Evolutionary conservation across 2,329 filamentous ascomycete genomes (phyloP), one percentile per base, ranked within the genome.

Genomic region (Calonectria montana): DNA sequence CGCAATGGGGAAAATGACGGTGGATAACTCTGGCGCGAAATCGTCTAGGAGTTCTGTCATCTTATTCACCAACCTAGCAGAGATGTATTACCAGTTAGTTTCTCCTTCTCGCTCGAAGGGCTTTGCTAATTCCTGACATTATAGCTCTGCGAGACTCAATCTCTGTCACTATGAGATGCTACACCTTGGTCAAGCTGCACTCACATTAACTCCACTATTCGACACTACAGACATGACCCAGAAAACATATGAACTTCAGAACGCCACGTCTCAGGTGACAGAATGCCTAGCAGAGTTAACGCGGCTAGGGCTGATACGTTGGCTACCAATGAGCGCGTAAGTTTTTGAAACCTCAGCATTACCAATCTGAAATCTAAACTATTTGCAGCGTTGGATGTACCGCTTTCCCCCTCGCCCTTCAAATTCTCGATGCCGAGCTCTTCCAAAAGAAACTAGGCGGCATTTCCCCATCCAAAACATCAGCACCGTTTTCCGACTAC

Each of bases 31-130:
- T 3, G 31, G n/a, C 3, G 25, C 35, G 2, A 47, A 70, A 13
- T 71, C 72, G 1, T 39, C 71, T 1, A 47, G 70, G 0, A 62
- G 68, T 1, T 79, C 77, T 0, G 77, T 79, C 0, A 39, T 72
- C 0, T 13, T 79, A 2, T 79, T 78, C 10, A 77, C 74, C 1
- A 78, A 79, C 25, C 62, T 79, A 2, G 71, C 78, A 5, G 77
- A 79, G 67, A 79, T 79, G 76, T 79, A 79, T 9, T 79, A 79
- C 10, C 77, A 79, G 77, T 79, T 16, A 71, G 77, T 73, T 25
- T 8, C 15, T 8, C 48, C 2, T 10, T 0, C 0, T 0, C 1
- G 0, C 1, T 1, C 3, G 1, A 5, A 15, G 39, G 7, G 9
- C 37, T 31, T 13, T 18, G 15, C 23, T 61, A 31, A 47, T 25